Conservation (phyloP, 495 filamentous ascomycete species). For the Chaetomidium leptoderma region DNA sequence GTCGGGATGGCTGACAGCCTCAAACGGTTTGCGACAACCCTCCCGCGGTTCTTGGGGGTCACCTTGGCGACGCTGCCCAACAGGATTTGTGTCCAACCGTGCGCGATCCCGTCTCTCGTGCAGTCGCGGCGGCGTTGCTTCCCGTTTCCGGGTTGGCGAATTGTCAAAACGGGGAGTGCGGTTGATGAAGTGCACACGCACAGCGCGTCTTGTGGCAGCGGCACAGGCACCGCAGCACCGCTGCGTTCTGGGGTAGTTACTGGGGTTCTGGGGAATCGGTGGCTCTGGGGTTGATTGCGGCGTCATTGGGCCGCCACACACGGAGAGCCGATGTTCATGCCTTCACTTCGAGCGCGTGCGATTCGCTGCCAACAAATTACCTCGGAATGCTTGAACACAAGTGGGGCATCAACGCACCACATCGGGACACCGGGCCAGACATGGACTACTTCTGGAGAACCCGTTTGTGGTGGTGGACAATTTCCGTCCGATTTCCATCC, state of each 20-base stretch:
- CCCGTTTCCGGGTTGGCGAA: conserved; percentile 3
- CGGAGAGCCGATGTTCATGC: neutral
- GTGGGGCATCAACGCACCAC: neutral
- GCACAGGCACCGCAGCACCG: neutral
- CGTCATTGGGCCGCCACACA: conserved; percentile 2
- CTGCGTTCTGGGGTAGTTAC: too few species aligned
- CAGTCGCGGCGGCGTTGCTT: neutral
- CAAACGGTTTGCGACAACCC: conserved; percentile 5
- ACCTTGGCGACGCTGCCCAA: conserved; percentile 8
- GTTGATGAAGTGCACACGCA: neutral
- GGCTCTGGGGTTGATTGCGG: neutral
- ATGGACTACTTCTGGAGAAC: too few species aligned
- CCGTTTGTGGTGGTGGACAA: too few species aligned
- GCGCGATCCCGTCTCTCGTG: too few species aligned
- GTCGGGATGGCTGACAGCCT: conserved; percentile 5
- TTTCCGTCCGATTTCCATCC: too few species aligned
- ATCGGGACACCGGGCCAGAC: too few species aligned
- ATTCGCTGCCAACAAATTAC: neutral
- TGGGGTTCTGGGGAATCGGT: neutral
- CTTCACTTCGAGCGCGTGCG: neutral
- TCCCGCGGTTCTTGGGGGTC: neutral
- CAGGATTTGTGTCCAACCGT: neutral
- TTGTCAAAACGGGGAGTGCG: neutral
- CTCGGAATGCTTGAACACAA: neutral
- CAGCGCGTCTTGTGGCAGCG: neutral